Conservation (phyloP, 208 protist genomes). For the Tritrichomonas foetus region DNA sequence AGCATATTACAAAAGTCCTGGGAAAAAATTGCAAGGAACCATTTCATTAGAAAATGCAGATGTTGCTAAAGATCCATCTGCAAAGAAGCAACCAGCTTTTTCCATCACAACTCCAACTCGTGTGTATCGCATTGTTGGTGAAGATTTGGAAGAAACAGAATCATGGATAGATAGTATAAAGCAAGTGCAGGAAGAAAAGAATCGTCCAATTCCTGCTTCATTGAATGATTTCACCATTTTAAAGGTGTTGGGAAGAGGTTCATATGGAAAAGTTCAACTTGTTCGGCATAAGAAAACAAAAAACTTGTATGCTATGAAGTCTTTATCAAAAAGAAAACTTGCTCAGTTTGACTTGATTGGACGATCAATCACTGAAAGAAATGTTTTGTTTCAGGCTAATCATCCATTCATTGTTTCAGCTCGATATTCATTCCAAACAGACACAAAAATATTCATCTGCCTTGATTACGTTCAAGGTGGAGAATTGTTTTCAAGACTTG, state of each 20-base stretch:
- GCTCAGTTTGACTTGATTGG: neutral
- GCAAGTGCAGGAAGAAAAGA: too few relatives aligned
- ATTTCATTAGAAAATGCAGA: neutral
- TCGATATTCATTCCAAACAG: slow-evolving; percentile 49
- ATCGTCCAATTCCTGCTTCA: too few relatives aligned
- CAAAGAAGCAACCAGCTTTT: slow-evolving; percentile 5
- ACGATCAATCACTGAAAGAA: slow-evolving; percentile 23
- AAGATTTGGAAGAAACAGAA: too few relatives aligned
- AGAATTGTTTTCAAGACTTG: slow-evolving; percentile 49
- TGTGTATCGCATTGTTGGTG: neutral
- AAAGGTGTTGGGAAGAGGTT: slow-evolving; percentile 12
- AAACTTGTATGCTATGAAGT: slow-evolving; percentile 32
- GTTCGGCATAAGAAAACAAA: neutral
- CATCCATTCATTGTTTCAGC: slow-evolving; percentile 51
- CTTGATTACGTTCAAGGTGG: slow-evolving; percentile 50
- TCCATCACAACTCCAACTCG: neutral
- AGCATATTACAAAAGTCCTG: neutral
- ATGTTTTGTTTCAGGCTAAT: slow-evolving; percentile 37
- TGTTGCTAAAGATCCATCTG: neutral
- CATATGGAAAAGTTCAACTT: slow-evolving; percentile 28
- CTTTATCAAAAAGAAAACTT: neutral
- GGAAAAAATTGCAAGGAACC: neutral
- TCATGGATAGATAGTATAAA: too few relatives aligned
- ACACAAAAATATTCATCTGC: slow-evolving; percentile 50
- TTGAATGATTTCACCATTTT: neutral